Base-by-base conservation (phyloP, 2,329 filamentous ascomycete species). In the Sodiomyces alkalinus region DNA sequence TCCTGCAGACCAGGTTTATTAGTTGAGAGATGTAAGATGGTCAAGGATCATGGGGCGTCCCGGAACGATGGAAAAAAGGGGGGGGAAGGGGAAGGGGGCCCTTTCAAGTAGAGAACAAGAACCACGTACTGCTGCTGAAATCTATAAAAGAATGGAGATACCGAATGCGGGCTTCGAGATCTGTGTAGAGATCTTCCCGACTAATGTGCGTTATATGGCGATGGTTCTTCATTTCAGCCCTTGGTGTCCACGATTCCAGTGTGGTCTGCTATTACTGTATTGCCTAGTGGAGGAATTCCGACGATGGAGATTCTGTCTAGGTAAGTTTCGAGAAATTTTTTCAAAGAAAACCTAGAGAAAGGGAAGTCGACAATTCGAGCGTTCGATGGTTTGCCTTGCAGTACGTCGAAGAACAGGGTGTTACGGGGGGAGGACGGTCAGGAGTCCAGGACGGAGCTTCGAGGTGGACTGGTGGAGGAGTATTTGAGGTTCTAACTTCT, bases 71-170 rank as follows among this genome's bases (percentile, higher is more conserved):
- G n/a, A n/a, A n/a, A n/a, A 11, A 22, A 26, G 11, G 6, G 29
- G 19, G 21, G 19, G 16, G 10, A 27, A 6, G 16, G 19, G 11
- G 13, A 23, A 4, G 9, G 9, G 5, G n/a, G 12, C n/a, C n/a
- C n/a, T n/a, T n/a, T n/a, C n/a, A n/a, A n/a, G n/a, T n/a, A 15
- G 15, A n/a, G 15, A n/a, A n/a, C n/a, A n/a, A n/a, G n/a, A n/a
- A 12, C 6, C 9, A 51, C 71, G 28, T 58, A 81, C 78, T 62
- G 34, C 68, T 67, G 41, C 67, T 74, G 44, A 83, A 85, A 44
- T 85, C 79, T 16, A 85, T 66, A 34, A 85, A 83, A 17, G 70
- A 72, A 41, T 82, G 78, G 2, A 85, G 62, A 37, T 83, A 85
- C 28, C 68, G 67, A 33, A 85, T 68, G 28, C 79, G 63, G 0